Percentiles rank a stretch among this genome's conserved stretches.
Conservation (phyloP, 768 basidiomycete genomes). For the Coprinellus micaceus region DNA sequence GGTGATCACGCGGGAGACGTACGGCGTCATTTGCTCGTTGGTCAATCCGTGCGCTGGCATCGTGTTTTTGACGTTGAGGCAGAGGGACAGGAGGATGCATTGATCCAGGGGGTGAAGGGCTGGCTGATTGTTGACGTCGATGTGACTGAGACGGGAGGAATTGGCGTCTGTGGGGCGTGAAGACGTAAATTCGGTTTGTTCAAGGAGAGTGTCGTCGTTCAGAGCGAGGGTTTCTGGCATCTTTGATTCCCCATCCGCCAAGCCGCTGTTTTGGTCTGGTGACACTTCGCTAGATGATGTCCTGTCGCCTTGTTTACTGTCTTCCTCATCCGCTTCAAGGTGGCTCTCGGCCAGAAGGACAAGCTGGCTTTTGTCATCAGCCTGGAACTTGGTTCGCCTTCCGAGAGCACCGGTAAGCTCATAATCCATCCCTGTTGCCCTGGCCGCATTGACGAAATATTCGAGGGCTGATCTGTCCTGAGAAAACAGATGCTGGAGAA, state of each 20-base stretch:
- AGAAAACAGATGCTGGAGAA: slow-evolving; percentile 70
- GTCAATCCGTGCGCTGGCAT: slow-evolving; percentile 90
- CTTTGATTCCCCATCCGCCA: slow-evolving; percentile 15
- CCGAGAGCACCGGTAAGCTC: slow-evolving; percentile 92
- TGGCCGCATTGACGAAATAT: slow-evolving; percentile 73
- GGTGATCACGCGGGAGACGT: slow-evolving; percentile 82
- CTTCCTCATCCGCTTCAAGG: slow-evolving; percentile 32
- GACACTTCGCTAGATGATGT: slow-evolving; percentile 10
- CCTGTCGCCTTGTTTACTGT: slow-evolving; percentile 10
- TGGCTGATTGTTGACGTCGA: slow-evolving; percentile 83
- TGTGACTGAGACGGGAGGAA: slow-evolving; percentile 52
- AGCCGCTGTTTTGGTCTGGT: slow-evolving; percentile 3
- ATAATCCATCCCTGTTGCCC: slow-evolving; percentile 75
- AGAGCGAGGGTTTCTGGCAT: slow-evolving; percentile 79
- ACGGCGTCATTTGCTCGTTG: slow-evolving; percentile 87
- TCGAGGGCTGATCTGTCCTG: slow-evolving; percentile 78
- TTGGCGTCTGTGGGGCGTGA: slow-evolving; percentile 47
- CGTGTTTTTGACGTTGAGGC: slow-evolving; percentile 85
- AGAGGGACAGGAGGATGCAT: slow-evolving; percentile 85
- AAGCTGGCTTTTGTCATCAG: slow-evolving; percentile 80
- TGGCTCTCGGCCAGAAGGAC: slow-evolving; percentile 90
- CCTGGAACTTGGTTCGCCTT: slow-evolving; percentile 91
- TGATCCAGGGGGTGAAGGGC: slow-evolving; percentile 91
- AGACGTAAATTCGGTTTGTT: slow-evolving; percentile 88
- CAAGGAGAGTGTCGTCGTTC: slow-evolving; percentile 95